Base-by-base conservation (phyloP, 768 basidiomycete species). In the Filobasidium wieringae region DNA sequence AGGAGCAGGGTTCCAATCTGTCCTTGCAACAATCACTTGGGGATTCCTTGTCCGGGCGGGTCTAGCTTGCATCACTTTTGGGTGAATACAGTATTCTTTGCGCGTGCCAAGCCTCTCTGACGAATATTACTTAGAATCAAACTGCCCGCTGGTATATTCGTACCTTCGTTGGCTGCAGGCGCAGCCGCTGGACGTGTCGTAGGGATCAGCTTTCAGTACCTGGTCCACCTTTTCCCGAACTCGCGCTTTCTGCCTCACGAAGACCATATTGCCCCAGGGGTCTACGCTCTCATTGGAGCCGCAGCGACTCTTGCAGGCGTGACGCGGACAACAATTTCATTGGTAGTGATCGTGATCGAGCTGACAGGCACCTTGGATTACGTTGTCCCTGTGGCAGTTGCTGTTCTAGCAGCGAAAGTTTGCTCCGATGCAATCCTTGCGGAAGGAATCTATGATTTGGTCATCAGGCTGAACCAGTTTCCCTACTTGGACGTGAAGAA, bases 291-390 rank as follows among this genome's bases (percentile, higher is more conserved):
- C 64, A 66, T 79, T 19, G 95, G 95, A 31, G 95, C 95, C 0
- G 93, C 91, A 1, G 90, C 91, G 0, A 79, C 90, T 0, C 77
- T 99, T 45, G 91, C 91, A 29, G 93, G 95, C n/a, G 92, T 96
- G 15, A 96, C 93, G 53, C 84, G 89, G 58, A 75, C 84, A 65
- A 71, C 71, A 24, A 87, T 97, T 26, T 92, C 90, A 0, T 80
- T 96, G 56, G 90, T 90, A 3, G 95, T 97, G 51, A 99, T 97
- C 73, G 88, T 86, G 77, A 89, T 96, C 68, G 93, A 97, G 68
- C 78, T 97, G 39, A 93, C 93, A 3, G 86, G 88, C 63, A 89
- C 89, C 1, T 76, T 99, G 63, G 90, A 87, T 2, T 97, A 97
- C 74, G 85, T 83, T 12, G 86, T 75, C 0, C 69, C 66, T 0